A percentile compares a stretch with the other conserved stretches of the same genome.
These are phyloP conservation scores for Phanerochaete carnosa DNA, from an alignment of 768 basidiomycete genomes.

Conservation along the genomic window DNA sequence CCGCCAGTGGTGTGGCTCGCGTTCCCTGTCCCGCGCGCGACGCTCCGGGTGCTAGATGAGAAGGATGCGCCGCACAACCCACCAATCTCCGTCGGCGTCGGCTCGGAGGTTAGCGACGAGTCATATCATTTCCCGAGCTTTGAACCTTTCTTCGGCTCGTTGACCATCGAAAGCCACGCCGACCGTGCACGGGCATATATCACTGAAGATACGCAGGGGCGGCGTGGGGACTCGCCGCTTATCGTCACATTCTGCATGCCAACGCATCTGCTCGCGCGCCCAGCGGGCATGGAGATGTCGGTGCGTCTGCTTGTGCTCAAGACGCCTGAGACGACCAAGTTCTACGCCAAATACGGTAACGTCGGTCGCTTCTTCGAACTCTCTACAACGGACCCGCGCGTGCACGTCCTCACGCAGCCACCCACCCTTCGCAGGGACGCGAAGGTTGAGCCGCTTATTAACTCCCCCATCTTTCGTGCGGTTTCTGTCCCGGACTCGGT, in stretches of 20 bases:
- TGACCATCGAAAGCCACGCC: constrained; percentile 9
- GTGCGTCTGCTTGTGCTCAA: neutral
- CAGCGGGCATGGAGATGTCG: neutral
- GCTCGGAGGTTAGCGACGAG: constrained; percentile 11
- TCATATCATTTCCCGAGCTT: constrained; percentile 25
- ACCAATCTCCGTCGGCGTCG: constrained; percentile 21
- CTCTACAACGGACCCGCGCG: neutral
- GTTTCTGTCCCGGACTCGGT: neutral
- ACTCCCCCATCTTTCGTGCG: neutral
- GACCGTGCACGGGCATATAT: constrained; percentile 12
- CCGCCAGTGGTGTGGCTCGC: constrained; percentile 36
- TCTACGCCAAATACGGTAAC: neutral
- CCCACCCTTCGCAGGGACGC: neutral
- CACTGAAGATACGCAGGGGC: constrained; percentile 14
- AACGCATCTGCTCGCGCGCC: neutral
- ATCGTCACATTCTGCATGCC: neutral
- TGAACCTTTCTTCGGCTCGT: constrained; percentile 19
- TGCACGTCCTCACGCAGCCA: no score
- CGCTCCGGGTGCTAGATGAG: constrained; percentile 26
- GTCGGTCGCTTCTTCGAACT: constrained; percentile 1
- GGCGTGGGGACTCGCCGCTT: constrained; percentile 11
- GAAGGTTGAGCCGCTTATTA: neutral
- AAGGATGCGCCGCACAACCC: constrained; percentile 21
- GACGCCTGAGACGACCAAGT: neutral
- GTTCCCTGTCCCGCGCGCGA: constrained; percentile 34